A percentile compares a stretch with the other conserved stretches of the same genome.
Evolutionary conservation across 768 basidiomycete genomes (phyloP).

Genomic region (Boletellus sp.): DNA sequence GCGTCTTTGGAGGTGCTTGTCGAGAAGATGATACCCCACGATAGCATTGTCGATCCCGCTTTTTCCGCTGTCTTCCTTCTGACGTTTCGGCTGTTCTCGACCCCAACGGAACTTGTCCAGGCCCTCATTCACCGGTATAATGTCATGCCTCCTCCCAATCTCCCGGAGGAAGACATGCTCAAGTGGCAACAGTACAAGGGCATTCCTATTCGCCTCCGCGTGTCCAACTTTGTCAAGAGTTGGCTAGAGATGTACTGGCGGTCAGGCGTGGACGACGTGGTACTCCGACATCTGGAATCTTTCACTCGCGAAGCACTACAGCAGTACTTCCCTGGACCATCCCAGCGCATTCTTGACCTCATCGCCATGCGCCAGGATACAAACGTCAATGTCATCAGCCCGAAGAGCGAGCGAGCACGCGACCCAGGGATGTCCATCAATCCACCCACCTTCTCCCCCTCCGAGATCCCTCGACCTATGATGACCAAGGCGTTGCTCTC

Average conservation of each 20-base stretch:
- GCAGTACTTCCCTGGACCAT: conserved; percentile 61
- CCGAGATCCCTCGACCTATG: conserved; percentile 80
- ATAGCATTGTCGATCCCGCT: conserved; percentile 80
- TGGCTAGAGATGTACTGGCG: conserved; percentile 96
- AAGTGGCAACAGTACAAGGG: conserved; percentile 87
- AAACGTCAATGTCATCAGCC: conserved; percentile 47
- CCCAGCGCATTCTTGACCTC: conserved; percentile 70
- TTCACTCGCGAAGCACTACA: conserved; percentile 64
- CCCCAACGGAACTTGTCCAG: conserved; percentile 71
- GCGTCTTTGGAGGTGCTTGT: conserved; percentile 86
- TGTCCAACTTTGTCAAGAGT: conserved; percentile 88
- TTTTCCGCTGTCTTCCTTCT: conserved; percentile 91
- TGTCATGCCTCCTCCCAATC: conserved; percentile 56
- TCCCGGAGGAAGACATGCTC: conserved; percentile 57
- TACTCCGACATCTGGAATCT: conserved; percentile 51
- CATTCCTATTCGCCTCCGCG: conserved; percentile 83
- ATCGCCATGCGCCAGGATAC: conserved; percentile 53
- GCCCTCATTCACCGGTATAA: conserved; percentile 82
- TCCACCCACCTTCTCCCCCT: conserved; percentile 46
- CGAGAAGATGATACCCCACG: conserved; percentile 97
- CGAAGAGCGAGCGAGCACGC: conserved; percentile 60
- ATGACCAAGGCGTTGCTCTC: conserved; percentile 78
- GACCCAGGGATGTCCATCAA: conserved; percentile 76
- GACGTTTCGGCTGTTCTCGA: conserved; percentile 90
- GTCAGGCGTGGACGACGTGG: conserved; percentile 63